phyloP scores from a whole-genome alignment of 2,329 filamentous ascomycete species.

The Alternaria alternata region DNA sequence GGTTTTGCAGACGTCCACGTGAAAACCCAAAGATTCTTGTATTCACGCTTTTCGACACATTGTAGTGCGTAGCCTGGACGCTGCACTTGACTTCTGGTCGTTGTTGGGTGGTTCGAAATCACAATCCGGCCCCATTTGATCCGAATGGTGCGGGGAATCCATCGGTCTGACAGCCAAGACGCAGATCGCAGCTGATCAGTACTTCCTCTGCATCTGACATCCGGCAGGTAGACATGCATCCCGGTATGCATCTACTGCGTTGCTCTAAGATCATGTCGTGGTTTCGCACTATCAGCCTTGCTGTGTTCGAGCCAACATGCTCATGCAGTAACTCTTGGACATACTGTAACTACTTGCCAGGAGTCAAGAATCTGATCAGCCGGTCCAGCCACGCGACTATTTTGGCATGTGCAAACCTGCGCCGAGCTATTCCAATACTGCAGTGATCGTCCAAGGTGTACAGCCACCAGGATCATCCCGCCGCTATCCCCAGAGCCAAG shows the following conservation, averaged over 20 bases:
- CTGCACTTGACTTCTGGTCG: neutral
- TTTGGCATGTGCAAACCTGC: constrained; percentile 3
- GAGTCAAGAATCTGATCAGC: constrained; percentile 17
- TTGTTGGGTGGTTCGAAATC: neutral
- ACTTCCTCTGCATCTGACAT: constrained; percentile 27
- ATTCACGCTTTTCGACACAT: neutral
- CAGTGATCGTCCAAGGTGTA: constrained; percentile 34
- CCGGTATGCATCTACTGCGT: constrained; percentile 22
- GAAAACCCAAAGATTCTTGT: neutral
- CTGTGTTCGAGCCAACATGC: constrained; percentile 1
- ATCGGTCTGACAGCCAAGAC: constrained; percentile 19
- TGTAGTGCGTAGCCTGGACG: neutral
- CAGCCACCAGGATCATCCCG: constrained; percentile 37
- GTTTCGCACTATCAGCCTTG: neutral
- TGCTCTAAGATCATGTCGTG: constrained; percentile 23
- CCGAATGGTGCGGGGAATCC: constrained; percentile 21
- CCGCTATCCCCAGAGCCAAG: constrained; percentile 35
- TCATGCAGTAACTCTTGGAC: neutral
- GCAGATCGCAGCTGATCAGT: constrained; percentile 19
- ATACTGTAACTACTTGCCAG: constrained; percentile 4
- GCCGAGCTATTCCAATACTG: constrained; percentile 12
- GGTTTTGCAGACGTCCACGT: neutral
- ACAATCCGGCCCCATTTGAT: constrained; percentile 2
- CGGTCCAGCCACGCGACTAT: constrained; percentile 15
- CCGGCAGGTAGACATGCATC: constrained; percentile 23